Evolutionary conservation across 805 yeast species (phyloP), one percentile per base, ranked within the genome.

Genomic region (Candida yuanshanica): DNA sequence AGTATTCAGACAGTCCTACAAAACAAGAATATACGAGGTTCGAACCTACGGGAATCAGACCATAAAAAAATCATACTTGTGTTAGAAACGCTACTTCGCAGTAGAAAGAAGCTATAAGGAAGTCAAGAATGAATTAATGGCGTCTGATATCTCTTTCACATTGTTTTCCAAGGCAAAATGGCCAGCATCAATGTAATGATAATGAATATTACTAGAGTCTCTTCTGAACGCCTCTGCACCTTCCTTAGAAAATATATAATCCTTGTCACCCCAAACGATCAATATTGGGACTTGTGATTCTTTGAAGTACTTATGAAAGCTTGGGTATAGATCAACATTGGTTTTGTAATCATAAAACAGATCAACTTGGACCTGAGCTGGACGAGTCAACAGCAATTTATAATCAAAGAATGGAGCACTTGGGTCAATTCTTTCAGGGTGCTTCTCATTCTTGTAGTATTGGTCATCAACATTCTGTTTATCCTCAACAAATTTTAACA

Each of bases 191-290:
- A 55, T 37, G 24, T 55, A 53, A 23, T 55, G 53, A n/a, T 65
- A 36, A 42, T 52, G 56, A 8, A 56, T 51, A 22, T 57, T 49
- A 20, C 51, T 53, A 7, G 50, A 48, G 43, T 69, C 71, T 45
- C 52, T 58, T 42, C 50, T 55, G 48, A 38, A 68, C 11, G 70
- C 69, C 20, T 59, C 58, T 17, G 70, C 72, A 4, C 72, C 73
- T 17, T 49, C 58, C 11, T 45, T 38, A 10, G 47, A 51, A 47
- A 69, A 69, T 32, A 68, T 60, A 18, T 27, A 21, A 40, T 69
- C 74, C 36, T 68, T 65, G 35, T 57, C 52, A 11, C 74, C 75
- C 75, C 75, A 69, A 22, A 54, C 50, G 7, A 59, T 61, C 26
- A 69, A 53, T 7, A 64, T 51, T 10, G 72, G 72, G 13, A 65